Conservation (phyloP, 495 filamentous ascomycete species). For the Hypoxylon cercidicola region DNA sequence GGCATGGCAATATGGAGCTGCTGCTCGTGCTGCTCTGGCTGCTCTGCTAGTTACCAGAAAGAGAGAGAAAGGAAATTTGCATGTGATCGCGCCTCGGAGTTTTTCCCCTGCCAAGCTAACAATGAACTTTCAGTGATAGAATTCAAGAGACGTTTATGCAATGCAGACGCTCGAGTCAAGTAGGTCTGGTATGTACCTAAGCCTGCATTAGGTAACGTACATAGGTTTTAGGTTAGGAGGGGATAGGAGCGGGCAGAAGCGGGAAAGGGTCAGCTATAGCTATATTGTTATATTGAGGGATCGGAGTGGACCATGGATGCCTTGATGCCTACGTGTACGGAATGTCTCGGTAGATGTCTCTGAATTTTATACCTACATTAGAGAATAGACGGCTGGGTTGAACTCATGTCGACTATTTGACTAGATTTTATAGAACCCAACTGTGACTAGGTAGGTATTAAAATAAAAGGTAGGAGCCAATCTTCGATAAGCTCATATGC, state of each 20-base stretch:
- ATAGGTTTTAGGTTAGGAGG: too few relatives aligned
- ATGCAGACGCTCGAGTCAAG: constrained; percentile 33
- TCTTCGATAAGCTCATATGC: constrained; percentile 32
- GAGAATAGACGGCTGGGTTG: too few relatives aligned
- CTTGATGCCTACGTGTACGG: too few relatives aligned
- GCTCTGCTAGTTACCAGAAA: background rate
- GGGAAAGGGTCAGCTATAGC: too few relatives aligned
- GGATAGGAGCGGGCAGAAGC: background rate
- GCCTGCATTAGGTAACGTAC: constrained; percentile 2
- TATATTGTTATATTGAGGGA: too few relatives aligned
- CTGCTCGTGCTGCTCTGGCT: background rate
- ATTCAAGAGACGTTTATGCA: constrained; percentile 32
- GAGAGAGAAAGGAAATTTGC: constrained; percentile 24
- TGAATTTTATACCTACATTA: too few relatives aligned
- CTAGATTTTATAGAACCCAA: too few relatives aligned
- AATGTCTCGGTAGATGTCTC: too few relatives aligned
- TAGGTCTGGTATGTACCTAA: background rate
- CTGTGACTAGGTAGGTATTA: too few relatives aligned
- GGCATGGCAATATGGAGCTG: constrained; percentile 14
- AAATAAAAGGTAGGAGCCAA: too few relatives aligned
- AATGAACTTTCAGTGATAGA: constrained; percentile 22
- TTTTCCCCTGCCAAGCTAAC: constrained; percentile 39
- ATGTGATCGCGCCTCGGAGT: constrained; percentile 39
- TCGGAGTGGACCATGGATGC: too few relatives aligned
- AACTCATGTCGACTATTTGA: too few relatives aligned